Evolutionary conservation across 345 rosid genomes (phyloP), one percentile per base, ranked within the genome.

Genomic region (Erodium maritimum): DNA sequence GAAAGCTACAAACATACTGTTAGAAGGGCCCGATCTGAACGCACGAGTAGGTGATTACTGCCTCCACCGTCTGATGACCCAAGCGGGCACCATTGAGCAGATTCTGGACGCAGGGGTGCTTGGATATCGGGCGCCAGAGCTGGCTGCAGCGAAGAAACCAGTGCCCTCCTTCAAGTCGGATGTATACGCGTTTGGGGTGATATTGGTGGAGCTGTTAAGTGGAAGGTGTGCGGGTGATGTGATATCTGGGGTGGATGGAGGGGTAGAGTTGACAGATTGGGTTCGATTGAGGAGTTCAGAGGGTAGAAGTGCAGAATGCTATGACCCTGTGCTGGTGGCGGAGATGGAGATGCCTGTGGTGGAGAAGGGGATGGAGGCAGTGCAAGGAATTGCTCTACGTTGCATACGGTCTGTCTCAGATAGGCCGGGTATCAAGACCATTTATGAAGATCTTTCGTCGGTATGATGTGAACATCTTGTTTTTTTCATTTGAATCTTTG

Each of bases 201-300:
- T 89, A 46, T 21, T 93, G 52, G 50, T 89, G 52, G 99, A 93
- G 67, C 81, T 93, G 54, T 54, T 93, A 71, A 89, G 91, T 0
- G 96, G 99, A 58, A 82, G 85, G 75, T 89, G 96, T 56, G 96
- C 94, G 0, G 96, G 99, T 37, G 99, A 93, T 58, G 95, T 93
- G 42, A 79, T 93, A 57, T 78, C 91, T 4, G 88, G 91, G 19
- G 91, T 80, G 61, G 91, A 77, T 22, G 88, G 83, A 48, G 87
- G 91, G 5, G 84, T 83, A 16, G 95, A 86, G 63, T 69, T 93
- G 73, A 85, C 88, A 0, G 95, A 86, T 67, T 93, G 95, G 96
- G 85, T 88, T 46, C 79, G 80, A 55, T 56, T 80, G 69, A 85
- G 85, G 65, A 77, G 70, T 17, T 62, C 83, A 14, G 91, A 82